Percentiles rank a stretch among this genome's conserved stretches.
Evolutionary conservation across 2,329 filamentous ascomycete genomes (phyloP).

Genomic region (Aspergillus sp.): DNA sequence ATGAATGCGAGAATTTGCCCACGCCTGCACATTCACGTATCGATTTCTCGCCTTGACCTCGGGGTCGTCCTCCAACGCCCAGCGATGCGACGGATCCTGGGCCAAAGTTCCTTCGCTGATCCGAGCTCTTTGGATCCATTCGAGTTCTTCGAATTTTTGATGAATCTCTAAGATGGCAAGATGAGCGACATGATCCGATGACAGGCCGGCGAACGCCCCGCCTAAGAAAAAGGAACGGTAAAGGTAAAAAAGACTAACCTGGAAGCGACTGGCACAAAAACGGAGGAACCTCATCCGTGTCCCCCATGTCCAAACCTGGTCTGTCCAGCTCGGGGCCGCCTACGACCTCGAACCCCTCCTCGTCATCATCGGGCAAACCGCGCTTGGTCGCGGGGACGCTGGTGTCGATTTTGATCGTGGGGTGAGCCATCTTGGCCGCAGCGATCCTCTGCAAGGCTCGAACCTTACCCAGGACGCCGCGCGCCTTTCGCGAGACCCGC

Average conservation of each 20-base stretch:
- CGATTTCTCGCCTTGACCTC: slow-evolving; percentile 69
- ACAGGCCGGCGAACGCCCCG: background rate
- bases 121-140: slow-evolving; percentile 59
- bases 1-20: slow-evolving; percentile 79
- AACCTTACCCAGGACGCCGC: slow-evolving; percentile 41
- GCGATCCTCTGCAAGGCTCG: slow-evolving; percentile 40
- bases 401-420: slow-evolving; percentile 40
- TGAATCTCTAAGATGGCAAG: slow-evolving; percentile 50
- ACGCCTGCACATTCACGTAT: slow-evolving; percentile 87
- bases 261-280: slow-evolving; percentile 38
- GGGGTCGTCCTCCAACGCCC: slow-evolving; percentile 58
- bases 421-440: slow-evolving; percentile 42
- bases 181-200: slow-evolving; percentile 6
- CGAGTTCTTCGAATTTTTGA: slow-evolving; percentile 60
- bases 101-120: slow-evolving; percentile 46
- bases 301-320: slow-evolving; percentile 24
- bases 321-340: slow-evolving; percentile 27
- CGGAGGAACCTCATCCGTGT: slow-evolving; percentile 34
- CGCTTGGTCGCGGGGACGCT: slow-evolving; percentile 39
- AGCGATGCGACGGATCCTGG: slow-evolving; percentile 52
- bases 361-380: slow-evolving; percentile 35
- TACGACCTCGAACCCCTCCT: slow-evolving; percentile 28
- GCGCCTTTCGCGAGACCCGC: slow-evolving; percentile 38
- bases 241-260: slow-evolving; percentile 32
- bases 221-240: background rate